Percentiles rank a stretch among this genome's conserved stretches.
Conservation (phyloP, 2,329 filamentous ascomycete genomes). For the Venturia oleaginea region DNA sequence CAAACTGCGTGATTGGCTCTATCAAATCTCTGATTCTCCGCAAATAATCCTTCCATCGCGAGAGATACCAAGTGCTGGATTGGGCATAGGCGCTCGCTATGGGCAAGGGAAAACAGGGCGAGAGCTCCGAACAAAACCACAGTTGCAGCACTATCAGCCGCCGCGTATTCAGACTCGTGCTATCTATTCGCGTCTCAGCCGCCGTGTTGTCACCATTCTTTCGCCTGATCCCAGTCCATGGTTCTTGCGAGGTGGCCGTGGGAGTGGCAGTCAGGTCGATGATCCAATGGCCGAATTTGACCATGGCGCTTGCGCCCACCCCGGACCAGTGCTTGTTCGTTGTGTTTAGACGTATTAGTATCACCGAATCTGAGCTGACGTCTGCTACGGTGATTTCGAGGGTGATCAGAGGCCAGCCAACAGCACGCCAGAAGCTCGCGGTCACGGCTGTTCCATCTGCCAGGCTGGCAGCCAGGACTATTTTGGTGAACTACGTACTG, state of each 20-base stretch:
- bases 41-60: neutral
- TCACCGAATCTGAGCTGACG: neutral
- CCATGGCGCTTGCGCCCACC: neutral
- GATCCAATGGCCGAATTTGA: constrained; percentile 3
- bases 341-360: neutral
- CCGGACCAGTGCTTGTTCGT: neutral
- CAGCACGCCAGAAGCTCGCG: neutral
- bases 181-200: constrained; percentile 10
- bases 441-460: neutral
- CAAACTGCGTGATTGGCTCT: neutral
- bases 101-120: neutral
- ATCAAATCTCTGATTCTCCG: constrained; percentile 8
- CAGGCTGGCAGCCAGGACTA: neutral
- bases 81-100: constrained; percentile 6
- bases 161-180: constrained; percentile 5
- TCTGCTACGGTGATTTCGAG: neutral
- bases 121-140: neutral
- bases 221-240: constrained; percentile 9
- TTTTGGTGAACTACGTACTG: neutral
- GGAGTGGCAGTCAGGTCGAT: neutral
- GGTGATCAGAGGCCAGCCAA: neutral
- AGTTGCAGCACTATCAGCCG: neutral
- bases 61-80: neutral
- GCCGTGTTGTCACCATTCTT: neutral
- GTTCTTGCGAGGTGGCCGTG: constrained; percentile 1